phyloP scores from a whole-genome alignment of 2,329 filamentous ascomycete species.

The Penicillium sp. region DNA sequence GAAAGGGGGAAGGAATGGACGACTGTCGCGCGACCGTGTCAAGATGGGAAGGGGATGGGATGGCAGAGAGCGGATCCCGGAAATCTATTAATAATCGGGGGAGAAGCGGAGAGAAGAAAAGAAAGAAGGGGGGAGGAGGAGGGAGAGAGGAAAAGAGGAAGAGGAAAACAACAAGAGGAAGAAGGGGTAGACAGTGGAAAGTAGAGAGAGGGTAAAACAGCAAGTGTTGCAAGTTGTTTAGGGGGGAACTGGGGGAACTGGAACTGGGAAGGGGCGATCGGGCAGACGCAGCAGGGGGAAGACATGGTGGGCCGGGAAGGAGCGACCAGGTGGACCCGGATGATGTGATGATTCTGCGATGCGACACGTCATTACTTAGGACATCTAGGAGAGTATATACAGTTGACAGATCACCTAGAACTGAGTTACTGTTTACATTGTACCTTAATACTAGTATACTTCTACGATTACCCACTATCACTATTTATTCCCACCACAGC shows the following conservation, averaged over 20 bases:
- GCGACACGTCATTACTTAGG: slow-evolving; percentile 18
- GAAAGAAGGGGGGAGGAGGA: slow-evolving; percentile 12
- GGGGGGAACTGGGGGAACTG: slow-evolving; percentile 3
- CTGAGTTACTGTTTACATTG: too few species aligned
- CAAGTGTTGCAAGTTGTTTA: slow-evolving; percentile 3
- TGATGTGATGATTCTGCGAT: slow-evolving; percentile 5
- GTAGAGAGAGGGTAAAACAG: slow-evolving; percentile 6
- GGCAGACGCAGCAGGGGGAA: not conserved
- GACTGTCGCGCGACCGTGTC: slow-evolving; percentile 30
- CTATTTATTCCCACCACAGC: too few species aligned
- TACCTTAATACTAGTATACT: too few species aligned
- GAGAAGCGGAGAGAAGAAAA: slow-evolving; percentile 12
- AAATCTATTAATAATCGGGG: slow-evolving; percentile 24
- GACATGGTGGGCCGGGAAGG: not conserved
- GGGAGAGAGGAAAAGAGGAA: slow-evolving; percentile 24
- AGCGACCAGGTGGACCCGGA: not conserved
- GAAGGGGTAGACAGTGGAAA: slow-evolving; percentile 24
- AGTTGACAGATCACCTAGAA: too few species aligned
- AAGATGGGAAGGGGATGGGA: slow-evolving; percentile 6
- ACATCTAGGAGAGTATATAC: too few species aligned
- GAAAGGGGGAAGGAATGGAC: slow-evolving; percentile 31
- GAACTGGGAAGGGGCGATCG: slow-evolving; percentile 5
- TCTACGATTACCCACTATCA: too few species aligned
- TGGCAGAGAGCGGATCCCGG: slow-evolving; percentile 5
- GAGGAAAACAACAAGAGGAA: slow-evolving; percentile 18